Percentiles rank a stretch among this genome's conserved stretches.
Conservation (phyloP, 2,329 filamentous ascomycete genomes). For the Penicillium psychrosexuale region DNA sequence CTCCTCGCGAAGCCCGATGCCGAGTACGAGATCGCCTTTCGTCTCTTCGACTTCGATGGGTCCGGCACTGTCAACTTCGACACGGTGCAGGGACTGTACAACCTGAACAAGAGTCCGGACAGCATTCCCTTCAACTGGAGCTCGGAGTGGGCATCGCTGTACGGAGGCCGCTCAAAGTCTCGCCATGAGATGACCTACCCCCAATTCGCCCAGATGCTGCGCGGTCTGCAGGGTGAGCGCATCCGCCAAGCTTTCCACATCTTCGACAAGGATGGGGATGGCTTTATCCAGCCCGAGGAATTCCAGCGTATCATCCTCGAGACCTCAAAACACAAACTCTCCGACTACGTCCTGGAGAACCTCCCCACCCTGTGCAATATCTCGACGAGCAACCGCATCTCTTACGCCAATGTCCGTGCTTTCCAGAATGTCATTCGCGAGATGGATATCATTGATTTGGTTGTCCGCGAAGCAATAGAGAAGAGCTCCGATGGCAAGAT, state of each 20-base stretch:
- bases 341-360: constrained; percentile 89
- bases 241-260: constrained; percentile 92
- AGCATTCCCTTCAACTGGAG: constrained; percentile 96
- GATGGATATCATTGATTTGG: constrained; percentile 95
- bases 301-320: constrained; percentile 96
- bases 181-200: constrained; percentile 90
- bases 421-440: constrained; percentile 98
- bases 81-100: constrained; percentile 79
- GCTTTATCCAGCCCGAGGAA: constrained; percentile 91
- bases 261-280: constrained; percentile 87
- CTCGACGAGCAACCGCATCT: constrained; percentile 85
- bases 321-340: constrained; percentile 92
- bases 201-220: constrained; percentile 97
- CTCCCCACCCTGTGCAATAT: constrained; percentile 94
- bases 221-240: constrained; percentile 90
- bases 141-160: constrained; percentile 92
- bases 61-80: constrained; percentile 86
- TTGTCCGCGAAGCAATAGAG: constrained; percentile 79
- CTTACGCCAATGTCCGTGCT: constrained; percentile 93
- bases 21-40: constrained; percentile 98
- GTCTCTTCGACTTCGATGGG: constrained; percentile 84
- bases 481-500: constrained; percentile 90
- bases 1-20: constrained; percentile 90
- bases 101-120: constrained; percentile 79
- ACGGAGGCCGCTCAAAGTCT: constrained; percentile 83